Base-by-base conservation (phyloP, 1,284 basidiomycete genomes). In the Heterobasidion parviporum region DNA sequence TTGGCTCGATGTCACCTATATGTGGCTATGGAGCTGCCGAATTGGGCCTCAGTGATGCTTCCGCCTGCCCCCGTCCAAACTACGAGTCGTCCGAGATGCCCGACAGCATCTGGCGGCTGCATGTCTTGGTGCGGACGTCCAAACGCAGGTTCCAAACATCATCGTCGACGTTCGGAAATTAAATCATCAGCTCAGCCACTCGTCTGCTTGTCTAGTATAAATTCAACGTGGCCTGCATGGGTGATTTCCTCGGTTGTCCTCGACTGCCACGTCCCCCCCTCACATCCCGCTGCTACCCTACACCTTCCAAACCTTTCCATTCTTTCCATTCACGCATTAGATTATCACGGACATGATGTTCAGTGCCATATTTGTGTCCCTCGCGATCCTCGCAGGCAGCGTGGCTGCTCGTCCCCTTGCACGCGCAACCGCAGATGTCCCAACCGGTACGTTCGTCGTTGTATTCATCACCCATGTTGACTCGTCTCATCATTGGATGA, bases 381-480 rank as follows among this genome's bases (percentile, higher is more conserved):
- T 56, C 43, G n/a, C 53, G 32, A 9, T 50, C 50, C 18, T 60
- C 51, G 44, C 54, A 16, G 50, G 49, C 35, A 54, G 54, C 50
- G 57, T 55, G 8, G 43, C 56, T 15, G 52, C 52, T 26, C 55
- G 6, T 26, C 59, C 59, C 44, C 33, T 56, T 3, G 54, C 50
- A 1, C 56, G 58, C 16, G 38, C 38, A n/a, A 12, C 38, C 6
- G 59, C 54, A n/a, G 44, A 41, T 18, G 46, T 55, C 12, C 52
- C 52, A 33, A 57, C 32, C 43, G 54, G 62, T 63, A 15, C 48
- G 58, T 62, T 2, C 51, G 20, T 44, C 14, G 16, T 33, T 33
- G 33, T 7, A 6, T 32, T 20, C 16, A 26, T 15, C 10, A 18
- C 6, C 4, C 26, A 43, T 20, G 3, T 47, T 53, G 14, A 38